Base-by-base conservation (phyloP, 2,329 filamentous ascomycete species). In the Beauveria sp. region DNA sequence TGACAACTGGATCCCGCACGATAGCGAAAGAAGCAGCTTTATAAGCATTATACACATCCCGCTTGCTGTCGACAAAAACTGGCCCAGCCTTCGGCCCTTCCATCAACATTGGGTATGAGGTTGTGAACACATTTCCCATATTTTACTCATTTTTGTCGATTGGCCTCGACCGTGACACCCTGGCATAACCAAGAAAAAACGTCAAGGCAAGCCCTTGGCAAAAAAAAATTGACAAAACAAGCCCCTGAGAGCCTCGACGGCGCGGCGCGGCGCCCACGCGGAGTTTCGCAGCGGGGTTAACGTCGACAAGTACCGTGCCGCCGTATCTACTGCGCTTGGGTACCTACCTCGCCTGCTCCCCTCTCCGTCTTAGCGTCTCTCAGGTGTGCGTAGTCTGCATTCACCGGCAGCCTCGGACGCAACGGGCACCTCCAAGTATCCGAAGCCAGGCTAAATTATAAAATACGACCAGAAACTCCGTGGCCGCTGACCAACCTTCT, bases 211-310 rank as follows among this genome's bases (percentile, higher is more conserved):
- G 7, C 22, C 20, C 55, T 49, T 57, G 54, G 42, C 54, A 45
- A 56, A 47, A 56, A 22, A 24, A 49, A 58, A 50, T 20, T 38
- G 10, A 49, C 12, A 24, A n/a, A 55, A 55, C 16, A 22, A 57
- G 43, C 55, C 55, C 55, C 55, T 58, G 55, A 58, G 55, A 58
- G 46, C 45, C 34, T 40, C 14, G 40, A 34, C 55, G 26, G 43
- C 42, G 43, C 28, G n/a, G 55, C 43, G 55, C 20, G 20, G 28
- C 43, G 45, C 43, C 30, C 45, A 26, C 46, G 45, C 45, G 30
- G 45, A 49, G 30, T 40, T 49, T 5, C 8, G 8, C 9, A n/a
- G 43, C 55, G 42, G 43, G 43, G 28, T 49, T 24, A 40, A 58
- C 26, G 54, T 24, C 14, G 6, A 57, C 16, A 57, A 47, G 54